Percentiles rank a stretch among this genome's conserved stretches.
These are phyloP conservation scores for Colletotrichum noveboracense DNA, from an alignment of 2,329 filamentous ascomycete species.

Conservation along the genomic window DNA sequence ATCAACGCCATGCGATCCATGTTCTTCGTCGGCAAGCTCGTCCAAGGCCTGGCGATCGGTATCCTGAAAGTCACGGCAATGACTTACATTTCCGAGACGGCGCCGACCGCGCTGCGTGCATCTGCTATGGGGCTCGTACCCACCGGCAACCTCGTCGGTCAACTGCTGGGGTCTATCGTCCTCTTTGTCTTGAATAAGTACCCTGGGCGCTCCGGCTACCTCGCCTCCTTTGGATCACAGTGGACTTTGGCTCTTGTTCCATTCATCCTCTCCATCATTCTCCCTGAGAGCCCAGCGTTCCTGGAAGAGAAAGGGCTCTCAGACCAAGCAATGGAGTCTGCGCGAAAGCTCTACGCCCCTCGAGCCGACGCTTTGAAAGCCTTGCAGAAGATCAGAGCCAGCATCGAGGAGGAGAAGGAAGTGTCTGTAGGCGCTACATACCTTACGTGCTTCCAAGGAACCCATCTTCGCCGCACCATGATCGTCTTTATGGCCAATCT, in stretches of 20 bases:
- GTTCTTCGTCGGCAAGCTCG: conserved; percentile 27
- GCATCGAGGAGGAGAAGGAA: conserved; percentile 48
- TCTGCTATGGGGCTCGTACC: conserved; percentile 33
- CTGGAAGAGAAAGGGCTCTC: conserved; percentile 24
- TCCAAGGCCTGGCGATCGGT: conserved; percentile 32
- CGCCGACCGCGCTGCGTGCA: conserved; percentile 29
- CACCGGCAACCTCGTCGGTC: conserved; percentile 29
- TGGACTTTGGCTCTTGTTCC: conserved; percentile 26
- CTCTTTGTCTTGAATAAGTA: conserved; percentile 27
- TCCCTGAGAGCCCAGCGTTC: conserved; percentile 31
- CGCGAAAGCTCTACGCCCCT: conserved; percentile 25
- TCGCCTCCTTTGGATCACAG: conserved; percentile 29
- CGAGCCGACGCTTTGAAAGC: conserved; percentile 17
- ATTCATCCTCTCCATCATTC: conserved; percentile 26
- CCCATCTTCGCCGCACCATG: conserved; percentile 44
- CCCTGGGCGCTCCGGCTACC: conserved; percentile 23
- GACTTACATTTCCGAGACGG: conserved; percentile 44
- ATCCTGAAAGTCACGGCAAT: conserved; percentile 28
- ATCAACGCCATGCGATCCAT: conserved; percentile 24
- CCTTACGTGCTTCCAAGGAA: conserved; percentile 46
- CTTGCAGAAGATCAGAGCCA: conserved; percentile 23
- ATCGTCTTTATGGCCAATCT: conserved; percentile 45
- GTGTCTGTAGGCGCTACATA: conserved; percentile 37
- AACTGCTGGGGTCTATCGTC: conserved; percentile 29
- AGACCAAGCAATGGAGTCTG: conserved; percentile 21